phyloP scores from a whole-genome alignment of 805 yeast genomes.

The Kazachstania bromeliacearum region DNA sequence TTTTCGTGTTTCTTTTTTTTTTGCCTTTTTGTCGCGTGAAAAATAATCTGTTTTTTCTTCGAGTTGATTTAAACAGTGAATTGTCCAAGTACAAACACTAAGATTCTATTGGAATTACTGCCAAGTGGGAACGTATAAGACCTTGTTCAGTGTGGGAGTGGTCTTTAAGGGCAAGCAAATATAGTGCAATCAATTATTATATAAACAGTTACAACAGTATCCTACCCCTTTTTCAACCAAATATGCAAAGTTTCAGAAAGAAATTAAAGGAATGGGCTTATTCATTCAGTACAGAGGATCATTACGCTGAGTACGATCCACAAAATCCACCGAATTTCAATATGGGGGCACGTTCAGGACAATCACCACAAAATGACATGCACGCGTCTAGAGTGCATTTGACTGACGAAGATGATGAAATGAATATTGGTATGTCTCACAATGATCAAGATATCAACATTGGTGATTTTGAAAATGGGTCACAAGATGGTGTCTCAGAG shows the following conservation, averaged over 20 bases:
- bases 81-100: no score
- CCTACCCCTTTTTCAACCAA: no score
- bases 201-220: no score
- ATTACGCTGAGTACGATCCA: conserved; percentile 58
- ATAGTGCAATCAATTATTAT: no score
- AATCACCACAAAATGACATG: conserved; percentile 3
- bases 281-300: conserved; percentile 55
- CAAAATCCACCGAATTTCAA: conserved; percentile 29
- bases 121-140: no score
- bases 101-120: no score
- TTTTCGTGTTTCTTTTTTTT: no score
- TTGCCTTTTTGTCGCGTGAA: no score
- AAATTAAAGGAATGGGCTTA: conserved; percentile 51
- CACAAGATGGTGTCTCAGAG: conserved; percentile 62
- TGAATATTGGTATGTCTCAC: conserved; percentile 7
- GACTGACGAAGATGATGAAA: conserved; percentile 11
- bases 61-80: no score
- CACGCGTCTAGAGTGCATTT: conserved; percentile 14
- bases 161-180: no score
- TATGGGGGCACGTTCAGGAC: conserved; percentile 19
- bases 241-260: conserved; percentile 34
- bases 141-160: no score
- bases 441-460: conserved; percentile 28
- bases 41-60: no score
- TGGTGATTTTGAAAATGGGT: conserved; percentile 20